These are phyloP conservation scores for Penicillium coprophilum DNA, from an alignment of 495 filamentous ascomycete genomes.

Conservation along the genomic window DNA sequence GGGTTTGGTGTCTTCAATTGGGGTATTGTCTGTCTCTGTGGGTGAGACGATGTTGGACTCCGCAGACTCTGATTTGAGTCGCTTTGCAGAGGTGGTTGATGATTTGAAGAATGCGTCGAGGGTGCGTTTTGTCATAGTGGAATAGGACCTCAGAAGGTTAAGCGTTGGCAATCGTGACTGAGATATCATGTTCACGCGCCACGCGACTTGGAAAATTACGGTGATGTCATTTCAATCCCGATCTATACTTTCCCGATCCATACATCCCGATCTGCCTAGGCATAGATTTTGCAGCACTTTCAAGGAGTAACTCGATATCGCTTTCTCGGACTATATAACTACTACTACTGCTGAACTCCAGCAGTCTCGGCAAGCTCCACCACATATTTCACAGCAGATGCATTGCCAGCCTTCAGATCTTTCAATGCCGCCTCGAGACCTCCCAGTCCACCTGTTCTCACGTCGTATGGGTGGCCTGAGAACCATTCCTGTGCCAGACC, in stretches of 20 bases:
- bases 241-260: conserved; percentile 8
- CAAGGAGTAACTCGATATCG: background rate
- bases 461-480: conserved; percentile 57
- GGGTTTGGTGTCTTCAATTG: background rate
- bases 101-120: conserved; percentile 32
- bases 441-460: conserved; percentile 58
- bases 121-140: conserved; percentile 29
- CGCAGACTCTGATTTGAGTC: conserved; percentile 16
- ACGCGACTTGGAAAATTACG: background rate
- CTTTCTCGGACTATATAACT: background rate
- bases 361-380: conserved; percentile 64
- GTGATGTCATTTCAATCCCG: conserved; percentile 12
- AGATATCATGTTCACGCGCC: background rate
- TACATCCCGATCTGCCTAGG: conserved; percentile 5
- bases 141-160: background rate
- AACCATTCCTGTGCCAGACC: conserved; percentile 62
- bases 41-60: background rate
- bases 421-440: conserved; percentile 57
- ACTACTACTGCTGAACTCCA: conserved; percentile 16
- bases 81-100: conserved; percentile 10
- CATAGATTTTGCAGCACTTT: background rate
- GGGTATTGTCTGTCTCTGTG: conserved; percentile 6
- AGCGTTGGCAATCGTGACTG: background rate
- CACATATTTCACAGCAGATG: conserved; percentile 67
- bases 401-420: conserved; percentile 63